phyloP scores from a whole-genome alignment of 148 eudicot genomes.

The Arctostaphylos glauca region DNA sequence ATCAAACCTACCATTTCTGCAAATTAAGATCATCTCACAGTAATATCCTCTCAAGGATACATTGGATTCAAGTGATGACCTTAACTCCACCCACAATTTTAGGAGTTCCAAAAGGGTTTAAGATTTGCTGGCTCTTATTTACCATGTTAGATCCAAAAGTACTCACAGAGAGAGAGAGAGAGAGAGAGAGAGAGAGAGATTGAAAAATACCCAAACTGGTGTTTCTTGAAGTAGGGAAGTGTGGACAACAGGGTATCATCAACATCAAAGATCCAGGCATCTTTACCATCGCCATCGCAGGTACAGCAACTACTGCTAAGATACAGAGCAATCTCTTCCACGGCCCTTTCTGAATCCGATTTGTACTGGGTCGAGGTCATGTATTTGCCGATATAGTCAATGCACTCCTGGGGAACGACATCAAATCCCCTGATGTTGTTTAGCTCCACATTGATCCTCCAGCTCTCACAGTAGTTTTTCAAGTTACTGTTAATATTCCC shows the following conservation, averaged over 20 bases:
- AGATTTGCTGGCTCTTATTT: neutral
- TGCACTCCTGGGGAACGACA: conserved; percentile 48
- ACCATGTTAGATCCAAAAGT: neutral
- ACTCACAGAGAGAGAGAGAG: neutral
- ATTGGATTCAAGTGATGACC: neutral
- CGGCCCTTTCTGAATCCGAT: conserved; percentile 26
- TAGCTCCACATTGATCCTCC: conserved; percentile 57
- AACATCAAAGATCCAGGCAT: conserved; percentile 54
- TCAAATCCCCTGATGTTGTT: conserved; percentile 45
- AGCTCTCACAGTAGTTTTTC: conserved; percentile 49
- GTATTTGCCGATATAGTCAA: conserved; percentile 35
- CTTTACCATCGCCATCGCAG: conserved; percentile 35
- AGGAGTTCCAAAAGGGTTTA: neutral
- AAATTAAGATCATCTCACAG: neutral
- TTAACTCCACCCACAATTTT: neutral
- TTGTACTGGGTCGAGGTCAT: conserved; percentile 43
- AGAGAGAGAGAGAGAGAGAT: neutral
- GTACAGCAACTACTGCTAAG: conserved; percentile 27
- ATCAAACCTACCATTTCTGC: neutral
- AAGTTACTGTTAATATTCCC: conserved; percentile 3
- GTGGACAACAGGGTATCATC: conserved; percentile 52
- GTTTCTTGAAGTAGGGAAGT: conserved; percentile 43
- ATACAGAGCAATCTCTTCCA: conserved; percentile 32
- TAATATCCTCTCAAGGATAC: neutral
- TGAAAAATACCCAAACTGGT: conserved; percentile 39